phyloP scores from a whole-genome alignment of 225 moss, liverwort and hornwort species.

The Polytrichum formosum region DNA sequence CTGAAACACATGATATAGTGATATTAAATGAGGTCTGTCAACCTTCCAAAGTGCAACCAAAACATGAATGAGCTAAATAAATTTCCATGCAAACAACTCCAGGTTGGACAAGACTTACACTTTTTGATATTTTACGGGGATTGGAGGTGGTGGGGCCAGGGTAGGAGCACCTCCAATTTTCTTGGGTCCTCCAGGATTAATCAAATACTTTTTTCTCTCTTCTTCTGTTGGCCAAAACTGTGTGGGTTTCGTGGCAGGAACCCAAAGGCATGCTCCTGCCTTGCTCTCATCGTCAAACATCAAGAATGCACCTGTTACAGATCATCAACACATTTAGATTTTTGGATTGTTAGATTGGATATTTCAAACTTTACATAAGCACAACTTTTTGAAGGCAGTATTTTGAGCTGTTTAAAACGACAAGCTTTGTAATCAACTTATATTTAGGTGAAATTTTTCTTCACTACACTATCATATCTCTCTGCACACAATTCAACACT shows the following conservation, averaged over 20 bases:
- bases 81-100: not conserved
- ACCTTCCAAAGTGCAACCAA: not conserved
- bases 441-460: no score
- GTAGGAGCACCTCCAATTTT: slow-evolving; percentile 28
- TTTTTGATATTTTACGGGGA: slow-evolving; percentile 60
- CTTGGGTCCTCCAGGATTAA: slow-evolving; percentile 16
- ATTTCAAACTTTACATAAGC: no score
- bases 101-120: slow-evolving; percentile 43
- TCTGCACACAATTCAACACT: no score
- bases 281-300: slow-evolving; percentile 50
- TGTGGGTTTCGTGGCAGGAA: slow-evolving; percentile 33
- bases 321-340: not conserved
- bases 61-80: not conserved
- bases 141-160: slow-evolving; percentile 33
- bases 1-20: slow-evolving; percentile 31
- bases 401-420: no score
- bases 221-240: slow-evolving; percentile 50
- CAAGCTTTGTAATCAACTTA: no score
- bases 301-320: slow-evolving; percentile 34
- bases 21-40: not conserved
- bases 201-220: slow-evolving; percentile 35
- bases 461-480: no score
- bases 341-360: not conserved
- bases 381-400: no score
- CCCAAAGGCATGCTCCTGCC: slow-evolving; percentile 54